phyloP scores from a whole-genome alignment of 257 asterid species.

The Penstemon barbatus region DNA sequence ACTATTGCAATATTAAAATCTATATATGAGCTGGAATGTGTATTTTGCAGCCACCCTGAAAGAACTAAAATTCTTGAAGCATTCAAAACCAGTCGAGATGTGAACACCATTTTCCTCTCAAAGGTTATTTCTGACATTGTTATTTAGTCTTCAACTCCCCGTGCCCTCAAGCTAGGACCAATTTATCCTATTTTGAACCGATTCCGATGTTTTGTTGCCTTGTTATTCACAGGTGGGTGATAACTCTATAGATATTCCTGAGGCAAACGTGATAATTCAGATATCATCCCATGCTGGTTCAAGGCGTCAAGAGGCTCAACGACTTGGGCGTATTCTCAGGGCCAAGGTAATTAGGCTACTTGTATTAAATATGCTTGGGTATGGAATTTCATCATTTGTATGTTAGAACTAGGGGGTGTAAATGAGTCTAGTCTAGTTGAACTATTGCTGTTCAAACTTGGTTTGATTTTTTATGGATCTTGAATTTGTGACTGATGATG shows the following conservation, averaged over 20 bases:
- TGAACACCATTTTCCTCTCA: constrained; percentile 93
- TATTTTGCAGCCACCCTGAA: constrained; percentile 76
- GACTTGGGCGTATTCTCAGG: constrained; percentile 99
- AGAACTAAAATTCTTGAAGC: constrained; percentile 98
- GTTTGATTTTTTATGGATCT: too few relatives aligned
- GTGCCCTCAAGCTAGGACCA: not conserved
- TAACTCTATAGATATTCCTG: constrained; percentile 98
- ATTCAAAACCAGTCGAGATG: constrained; percentile 85
- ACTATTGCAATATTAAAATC: constrained; percentile 21
- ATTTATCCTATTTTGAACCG: not conserved
- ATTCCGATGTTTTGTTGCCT: constrained; percentile 15
- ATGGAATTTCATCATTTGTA: too few relatives aligned
- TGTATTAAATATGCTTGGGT: too few relatives aligned
- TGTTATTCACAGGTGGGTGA: constrained; percentile 80
- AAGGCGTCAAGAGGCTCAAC: constrained; percentile 99
- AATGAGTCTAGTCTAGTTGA: too few relatives aligned
- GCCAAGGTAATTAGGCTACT: constrained; percentile 62
- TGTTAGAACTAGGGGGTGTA: too few relatives aligned
- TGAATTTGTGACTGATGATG: too few relatives aligned
- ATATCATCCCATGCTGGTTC: constrained; percentile 99
- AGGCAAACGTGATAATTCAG: constrained; percentile 96
- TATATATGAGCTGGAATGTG: not conserved
- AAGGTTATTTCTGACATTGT: constrained; percentile 52
- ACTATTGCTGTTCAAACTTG: too few relatives aligned
- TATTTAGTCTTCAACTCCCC: not conserved